Conservation (phyloP, 2,329 filamentous ascomycete species). For the Talaromyces pinophilus region DNA sequence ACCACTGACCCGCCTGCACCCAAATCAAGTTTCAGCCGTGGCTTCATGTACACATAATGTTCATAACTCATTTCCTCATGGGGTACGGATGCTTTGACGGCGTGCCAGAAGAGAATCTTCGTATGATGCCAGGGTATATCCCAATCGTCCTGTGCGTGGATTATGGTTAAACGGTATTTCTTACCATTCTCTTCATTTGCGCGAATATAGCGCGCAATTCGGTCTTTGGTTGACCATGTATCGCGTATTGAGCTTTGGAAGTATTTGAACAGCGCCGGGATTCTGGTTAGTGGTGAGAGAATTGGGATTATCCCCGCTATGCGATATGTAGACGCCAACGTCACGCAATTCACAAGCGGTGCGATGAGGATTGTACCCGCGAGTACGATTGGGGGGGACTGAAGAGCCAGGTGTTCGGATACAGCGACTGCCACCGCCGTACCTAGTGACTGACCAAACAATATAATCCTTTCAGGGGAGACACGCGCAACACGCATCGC, state of each 20-base stretch:
- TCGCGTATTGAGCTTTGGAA: slow-evolving; percentile 52
- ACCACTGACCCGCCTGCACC: slow-evolving; percentile 55
- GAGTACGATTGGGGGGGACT: slow-evolving; percentile 51
- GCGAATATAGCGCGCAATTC: slow-evolving; percentile 50
- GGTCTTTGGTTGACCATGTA: slow-evolving; percentile 56
- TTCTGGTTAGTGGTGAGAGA: slow-evolving; percentile 53
- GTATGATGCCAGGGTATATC: slow-evolving; percentile 41
- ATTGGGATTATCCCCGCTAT: slow-evolving; percentile 58
- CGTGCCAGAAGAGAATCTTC: slow-evolving; percentile 56
- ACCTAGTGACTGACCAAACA: slow-evolving; percentile 62
- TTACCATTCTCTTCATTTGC: slow-evolving; percentile 23
- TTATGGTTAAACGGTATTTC: slow-evolving; percentile 36
- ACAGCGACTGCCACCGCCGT: slow-evolving; percentile 55
- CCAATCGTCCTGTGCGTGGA: slow-evolving; percentile 41
- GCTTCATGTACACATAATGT: slow-evolving; percentile 51
- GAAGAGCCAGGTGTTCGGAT: slow-evolving; percentile 46
- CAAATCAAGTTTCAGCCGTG: slow-evolving; percentile 39
- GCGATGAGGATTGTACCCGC: slow-evolving; percentile 59
- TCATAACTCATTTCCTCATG: slow-evolving; percentile 42
- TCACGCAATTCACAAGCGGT: slow-evolving; percentile 58
- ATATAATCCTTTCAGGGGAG: slow-evolving; percentile 54
- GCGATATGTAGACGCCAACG: slow-evolving; percentile 59
- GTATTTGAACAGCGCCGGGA: slow-evolving; percentile 50
- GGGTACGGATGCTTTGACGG: slow-evolving; percentile 52
- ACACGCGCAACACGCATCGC: slow-evolving; percentile 55